A percentile compares a stretch with the other conserved stretches of the same genome.
phyloP scores from a whole-genome alignment of 805 yeast species.

The Starmerella cellae region DNA sequence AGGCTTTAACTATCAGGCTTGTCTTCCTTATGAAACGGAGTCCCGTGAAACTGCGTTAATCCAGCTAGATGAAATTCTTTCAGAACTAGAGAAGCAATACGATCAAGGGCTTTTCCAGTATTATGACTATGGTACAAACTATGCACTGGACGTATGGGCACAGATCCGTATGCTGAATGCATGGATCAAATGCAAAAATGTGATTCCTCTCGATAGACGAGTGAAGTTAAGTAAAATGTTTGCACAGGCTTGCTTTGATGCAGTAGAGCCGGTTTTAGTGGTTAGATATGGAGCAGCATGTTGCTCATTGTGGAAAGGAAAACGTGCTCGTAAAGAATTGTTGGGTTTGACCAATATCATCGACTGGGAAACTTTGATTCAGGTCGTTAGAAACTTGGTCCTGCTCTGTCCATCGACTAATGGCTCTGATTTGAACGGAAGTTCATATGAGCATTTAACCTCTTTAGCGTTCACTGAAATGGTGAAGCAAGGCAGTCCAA shows the following conservation, averaged over 20 bases:
- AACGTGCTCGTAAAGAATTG: constrained; percentile 30
- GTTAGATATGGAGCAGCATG: constrained; percentile 51
- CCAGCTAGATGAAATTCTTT: constrained; percentile 66
- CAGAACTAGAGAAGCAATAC: constrained; percentile 66
- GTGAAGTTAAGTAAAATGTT: constrained; percentile 53
- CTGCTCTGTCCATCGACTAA: background rate
- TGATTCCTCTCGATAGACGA: constrained; percentile 56
- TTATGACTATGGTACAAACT: constrained; percentile 39
- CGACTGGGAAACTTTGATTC: constrained; percentile 5
- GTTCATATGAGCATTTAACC: background rate
- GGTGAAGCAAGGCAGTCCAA: background rate
- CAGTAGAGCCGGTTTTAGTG: constrained; percentile 55
- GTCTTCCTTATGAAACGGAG: constrained; percentile 68
- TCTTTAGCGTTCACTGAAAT: background rate
- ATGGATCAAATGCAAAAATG: constrained; percentile 65
- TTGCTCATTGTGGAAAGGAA: constrained; percentile 38
- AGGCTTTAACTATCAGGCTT: constrained; percentile 30
- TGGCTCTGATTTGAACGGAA: background rate
- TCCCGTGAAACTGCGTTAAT: constrained; percentile 51
- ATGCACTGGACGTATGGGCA: constrained; percentile 59
- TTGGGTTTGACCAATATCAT: background rate
- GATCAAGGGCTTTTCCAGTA: constrained; percentile 59
- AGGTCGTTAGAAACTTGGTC: constrained; percentile 9
- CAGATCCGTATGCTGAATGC: constrained; percentile 80
- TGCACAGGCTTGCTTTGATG: constrained; percentile 54